Evolutionary conservation across 1,139 yeast species (phyloP), one percentile per base, ranked within the genome.

Genomic region (Pichia sp.): DNA sequence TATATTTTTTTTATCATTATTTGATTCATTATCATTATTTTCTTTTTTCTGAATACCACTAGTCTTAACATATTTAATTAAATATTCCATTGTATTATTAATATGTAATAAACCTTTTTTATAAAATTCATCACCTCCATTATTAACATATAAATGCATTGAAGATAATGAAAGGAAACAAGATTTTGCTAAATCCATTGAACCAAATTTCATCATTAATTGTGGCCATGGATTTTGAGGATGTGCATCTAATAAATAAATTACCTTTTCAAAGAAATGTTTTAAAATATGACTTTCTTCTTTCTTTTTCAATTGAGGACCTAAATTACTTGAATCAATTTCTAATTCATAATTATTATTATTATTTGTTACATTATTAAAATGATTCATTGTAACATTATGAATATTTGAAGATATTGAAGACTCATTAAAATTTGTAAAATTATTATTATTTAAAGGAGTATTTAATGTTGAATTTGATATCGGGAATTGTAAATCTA

Each of bases 171-270:
- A 73, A 26, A 76, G 67, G 49, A 76, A 75, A 50, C 80, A 75
- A 49, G 77, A 71, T 47, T 77, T 64, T 1, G 80, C 80, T 37
- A 75, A 67, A 51, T 74, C 77, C 52, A 73, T 70, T 53, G 76
- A 78, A 51, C 80, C 76, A 53, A 76, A 74, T 43, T 71, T 69
- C 48, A 76, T 60, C 29, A 79, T 78, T 42, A 76, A 57, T 46
- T 74, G 76, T 0, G 81, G 81, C 80, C 80, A 74, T 2, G 80
- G 80, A 0, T 78, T 66, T 39, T 72, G 71, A 0, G 80, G 80
- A 55, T 74, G 80, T 0, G 78, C 78, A 58, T 76, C 81, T 24
- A 76, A 55, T 33, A 76, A 55, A 1, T 77, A 79, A 4, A 76
- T 57, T 29, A 76, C 62, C 50, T 73, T 71, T 51, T 73, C 70